phyloP scores from a whole-genome alignment of 2,329 filamentous ascomycete species.

The Hypomyces perniciosus region DNA sequence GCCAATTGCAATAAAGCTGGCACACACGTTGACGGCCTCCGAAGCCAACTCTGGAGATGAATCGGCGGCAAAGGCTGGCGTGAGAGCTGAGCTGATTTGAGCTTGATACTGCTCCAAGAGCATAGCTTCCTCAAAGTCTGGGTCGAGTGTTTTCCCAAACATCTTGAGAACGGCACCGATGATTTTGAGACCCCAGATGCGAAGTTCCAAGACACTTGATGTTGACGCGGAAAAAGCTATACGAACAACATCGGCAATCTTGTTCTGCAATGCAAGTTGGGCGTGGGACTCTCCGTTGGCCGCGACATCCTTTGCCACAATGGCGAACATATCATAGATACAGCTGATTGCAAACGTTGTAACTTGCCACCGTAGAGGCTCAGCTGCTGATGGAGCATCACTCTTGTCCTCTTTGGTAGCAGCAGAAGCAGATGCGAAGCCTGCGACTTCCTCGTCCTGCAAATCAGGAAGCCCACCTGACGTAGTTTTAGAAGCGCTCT shows the following conservation, averaged over 20 bases:
- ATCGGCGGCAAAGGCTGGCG: constrained; percentile 90
- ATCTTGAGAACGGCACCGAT: constrained; percentile 91
- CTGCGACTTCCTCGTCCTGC: constrained; percentile 93
- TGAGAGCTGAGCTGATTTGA: constrained; percentile 93
- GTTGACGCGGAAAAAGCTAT: constrained; percentile 98
- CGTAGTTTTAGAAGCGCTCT: constrained; percentile 39
- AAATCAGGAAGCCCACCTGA: constrained; percentile 62
- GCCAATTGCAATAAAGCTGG: constrained; percentile 94
- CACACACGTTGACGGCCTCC: constrained; percentile 94
- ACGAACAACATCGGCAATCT: constrained; percentile 85
- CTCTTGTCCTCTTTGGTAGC: constrained; percentile 53
- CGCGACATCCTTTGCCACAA: constrained; percentile 72
- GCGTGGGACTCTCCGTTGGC: constrained; percentile 73
- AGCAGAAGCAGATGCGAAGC: constrained; percentile 74
- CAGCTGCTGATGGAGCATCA: constrained; percentile 57
- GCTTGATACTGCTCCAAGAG: constrained; percentile 97
- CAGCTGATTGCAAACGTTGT: constrained; percentile 89
- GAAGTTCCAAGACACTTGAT: constrained; percentile 80
- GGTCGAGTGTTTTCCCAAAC: constrained; percentile 92
- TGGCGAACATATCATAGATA: constrained; percentile 72
- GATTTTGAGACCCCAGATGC: constrained; percentile 87
- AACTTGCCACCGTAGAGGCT: constrained; percentile 91
- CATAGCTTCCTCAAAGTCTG: constrained; percentile 95
- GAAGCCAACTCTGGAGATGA: constrained; percentile 94
- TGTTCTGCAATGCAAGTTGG: constrained; percentile 71